Conservation (phyloP, 768 basidiomycete species). For the Tricholoma hemisulphureum region DNA sequence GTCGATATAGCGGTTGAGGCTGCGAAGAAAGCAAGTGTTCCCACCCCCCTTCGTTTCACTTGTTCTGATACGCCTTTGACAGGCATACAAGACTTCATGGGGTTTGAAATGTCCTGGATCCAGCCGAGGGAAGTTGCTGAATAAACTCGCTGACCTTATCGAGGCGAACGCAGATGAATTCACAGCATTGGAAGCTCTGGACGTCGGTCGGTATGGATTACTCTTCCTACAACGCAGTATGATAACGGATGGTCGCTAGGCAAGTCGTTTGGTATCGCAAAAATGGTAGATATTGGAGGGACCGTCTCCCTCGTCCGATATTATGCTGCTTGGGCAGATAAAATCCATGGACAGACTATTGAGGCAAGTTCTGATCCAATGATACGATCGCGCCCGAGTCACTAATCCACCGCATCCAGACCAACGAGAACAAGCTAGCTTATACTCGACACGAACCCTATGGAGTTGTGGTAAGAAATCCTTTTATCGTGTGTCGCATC, state of each 20-base stretch:
- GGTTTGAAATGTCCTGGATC: slow-evolving; percentile 50
- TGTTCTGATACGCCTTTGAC: not conserved
- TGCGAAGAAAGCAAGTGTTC: not conserved
- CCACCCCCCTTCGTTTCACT: not conserved
- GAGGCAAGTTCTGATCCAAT: slow-evolving; percentile 28
- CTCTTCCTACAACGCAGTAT: too few relatives aligned
- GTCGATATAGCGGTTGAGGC: not conserved
- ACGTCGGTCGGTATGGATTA: slow-evolving; percentile 47
- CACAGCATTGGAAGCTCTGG: slow-evolving; percentile 57
- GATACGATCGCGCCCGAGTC: not conserved
- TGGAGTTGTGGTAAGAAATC: slow-evolving; percentile 29
- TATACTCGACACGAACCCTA: slow-evolving; percentile 71
- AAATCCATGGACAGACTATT: slow-evolving; percentile 59
- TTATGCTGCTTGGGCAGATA: slow-evolving; percentile 81
- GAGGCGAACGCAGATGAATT: slow-evolving; percentile 54
- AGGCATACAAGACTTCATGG: slow-evolving; percentile 49
- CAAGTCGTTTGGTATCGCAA: slow-evolving; percentile 40
- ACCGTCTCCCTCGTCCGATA: slow-evolving; percentile 53
- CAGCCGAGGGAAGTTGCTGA: slow-evolving; percentile 48
- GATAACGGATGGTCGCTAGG: not conserved
- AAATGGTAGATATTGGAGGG: slow-evolving; percentile 41
- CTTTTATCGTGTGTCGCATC: slow-evolving; percentile 14
- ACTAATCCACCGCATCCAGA: slow-evolving; percentile 34
- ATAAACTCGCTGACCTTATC: slow-evolving; percentile 56
- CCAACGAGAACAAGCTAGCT: slow-evolving; percentile 51